Evolutionary conservation across 164 flowering plant genomes (phyloP).

Genomic region (Magnolia kwangsiensis): DNA sequence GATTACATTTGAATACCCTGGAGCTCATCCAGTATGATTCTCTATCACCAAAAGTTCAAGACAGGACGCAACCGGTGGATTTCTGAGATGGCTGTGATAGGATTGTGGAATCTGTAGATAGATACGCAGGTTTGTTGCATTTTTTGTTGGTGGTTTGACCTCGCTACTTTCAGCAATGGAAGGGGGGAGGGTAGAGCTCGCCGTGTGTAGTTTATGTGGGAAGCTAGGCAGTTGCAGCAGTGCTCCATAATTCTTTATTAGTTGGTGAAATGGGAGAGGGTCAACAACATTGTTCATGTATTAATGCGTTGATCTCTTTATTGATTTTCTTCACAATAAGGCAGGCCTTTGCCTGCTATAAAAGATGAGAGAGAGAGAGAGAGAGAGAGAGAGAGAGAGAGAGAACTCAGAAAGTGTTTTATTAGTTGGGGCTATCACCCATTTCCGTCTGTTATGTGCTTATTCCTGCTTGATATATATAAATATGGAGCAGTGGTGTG

Average conservation of each 20-base stretch:
- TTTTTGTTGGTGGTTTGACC: slow-evolving; percentile 11
- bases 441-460: background rate
- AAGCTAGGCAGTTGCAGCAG: slow-evolving; percentile 18
- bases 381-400: background rate
- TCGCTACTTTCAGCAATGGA: slow-evolving; percentile 11
- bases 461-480: background rate
- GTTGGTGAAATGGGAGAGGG: slow-evolving; percentile 24
- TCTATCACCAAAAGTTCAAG: background rate
- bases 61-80: slow-evolving; percentile 4
- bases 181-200: slow-evolving; percentile 9
- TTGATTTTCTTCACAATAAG: slow-evolving; percentile 29
- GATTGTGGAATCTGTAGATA: slow-evolving; percentile 30
- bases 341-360: slow-evolving; percentile 16
- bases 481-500: background rate
- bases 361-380: no score
- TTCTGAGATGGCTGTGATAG: slow-evolving; percentile 16
- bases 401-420: background rate
- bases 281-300: slow-evolving; percentile 28
- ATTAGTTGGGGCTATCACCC: background rate
- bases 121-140: slow-evolving; percentile 20
- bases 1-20: background rate
- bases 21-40: slow-evolving; percentile 1
- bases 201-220: slow-evolving; percentile 22
- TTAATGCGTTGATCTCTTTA: slow-evolving; percentile 23
- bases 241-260: slow-evolving; percentile 38